Evolutionary conservation across 2,329 filamentous ascomycete genomes (phyloP).

Genomic region (Paramyrothecium sp.): DNA sequence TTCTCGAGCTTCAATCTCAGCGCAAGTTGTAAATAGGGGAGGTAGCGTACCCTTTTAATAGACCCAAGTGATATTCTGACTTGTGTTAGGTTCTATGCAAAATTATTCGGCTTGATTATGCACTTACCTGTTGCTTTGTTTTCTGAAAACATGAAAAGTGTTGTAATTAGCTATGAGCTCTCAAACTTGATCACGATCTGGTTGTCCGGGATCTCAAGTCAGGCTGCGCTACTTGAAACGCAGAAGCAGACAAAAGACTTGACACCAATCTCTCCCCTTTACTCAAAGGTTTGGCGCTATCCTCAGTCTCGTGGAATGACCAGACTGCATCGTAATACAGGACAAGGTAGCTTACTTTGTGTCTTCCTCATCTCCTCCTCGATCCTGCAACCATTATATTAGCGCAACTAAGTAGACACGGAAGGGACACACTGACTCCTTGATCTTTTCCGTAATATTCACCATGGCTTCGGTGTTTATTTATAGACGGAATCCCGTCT

Average conservation of each 20-base stretch:
- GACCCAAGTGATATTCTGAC: constrained; percentile 93
- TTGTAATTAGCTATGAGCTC: neutral
- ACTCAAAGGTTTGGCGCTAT: too few species aligned
- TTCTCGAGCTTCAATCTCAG: neutral
- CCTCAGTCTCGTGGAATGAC: too few species aligned
- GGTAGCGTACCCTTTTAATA: constrained; percentile 83
- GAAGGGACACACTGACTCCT: constrained; percentile 67
- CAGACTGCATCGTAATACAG: neutral
- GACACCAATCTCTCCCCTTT: too few species aligned
- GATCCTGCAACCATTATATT: constrained; percentile 62
- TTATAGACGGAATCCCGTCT: constrained; percentile 29
- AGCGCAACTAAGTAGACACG: constrained; percentile 8
- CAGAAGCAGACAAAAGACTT: too few species aligned
- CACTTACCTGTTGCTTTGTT: constrained; percentile 95
- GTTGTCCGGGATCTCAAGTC: neutral
- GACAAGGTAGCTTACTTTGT: constrained; percentile 71
- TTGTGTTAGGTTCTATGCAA: constrained; percentile 12
- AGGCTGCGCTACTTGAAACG: constrained; percentile 61
- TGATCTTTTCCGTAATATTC: constrained; percentile 99
- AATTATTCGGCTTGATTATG: constrained; percentile 1
- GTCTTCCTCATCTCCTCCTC: constrained; percentile 99
- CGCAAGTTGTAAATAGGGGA: neutral
- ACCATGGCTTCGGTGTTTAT: constrained; percentile 67
- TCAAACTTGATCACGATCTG: neutral
- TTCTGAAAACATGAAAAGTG: constrained; percentile 54